These are phyloP conservation scores for Aspergillus sclerotioniger DNA, from an alignment of 495 filamentous ascomycete species.

Conservation along the genomic window DNA sequence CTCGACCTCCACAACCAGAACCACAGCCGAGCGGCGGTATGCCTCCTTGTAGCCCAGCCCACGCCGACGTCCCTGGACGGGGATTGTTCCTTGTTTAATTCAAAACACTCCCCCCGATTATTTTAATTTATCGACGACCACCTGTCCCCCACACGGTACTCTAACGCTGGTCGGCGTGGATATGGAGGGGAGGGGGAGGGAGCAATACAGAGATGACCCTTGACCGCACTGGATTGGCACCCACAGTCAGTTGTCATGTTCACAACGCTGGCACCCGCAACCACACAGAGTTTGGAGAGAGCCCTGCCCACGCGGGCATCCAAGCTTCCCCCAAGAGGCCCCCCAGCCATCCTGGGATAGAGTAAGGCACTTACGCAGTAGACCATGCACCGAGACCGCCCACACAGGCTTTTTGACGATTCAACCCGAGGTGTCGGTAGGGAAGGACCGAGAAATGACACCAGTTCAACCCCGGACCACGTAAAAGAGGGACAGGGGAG, in stretches of 20 bases:
- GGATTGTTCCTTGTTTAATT: background rate
- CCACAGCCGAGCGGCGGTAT: slow-evolving; percentile 24
- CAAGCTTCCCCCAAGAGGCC: slow-evolving; percentile 11
- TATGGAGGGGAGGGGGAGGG: slow-evolving; percentile 5
- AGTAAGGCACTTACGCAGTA: slow-evolving; percentile 15
- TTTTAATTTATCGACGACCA: background rate
- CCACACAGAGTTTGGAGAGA: slow-evolving; percentile 13
- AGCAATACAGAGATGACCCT: slow-evolving; percentile 13
- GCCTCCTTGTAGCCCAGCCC: slow-evolving; percentile 15
- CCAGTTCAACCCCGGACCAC: slow-evolving; percentile 17
- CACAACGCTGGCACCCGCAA: slow-evolving; percentile 17
- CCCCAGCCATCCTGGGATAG: slow-evolving; percentile 1
- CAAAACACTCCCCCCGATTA: background rate
- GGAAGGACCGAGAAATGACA: slow-evolving; percentile 15
- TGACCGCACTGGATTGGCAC: slow-evolving; percentile 8
- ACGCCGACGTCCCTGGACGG: background rate
- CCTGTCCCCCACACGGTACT: background rate
- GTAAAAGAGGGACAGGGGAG: slow-evolving; percentile 7
- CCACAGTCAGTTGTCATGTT: slow-evolving; percentile 22
- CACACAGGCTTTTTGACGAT: slow-evolving; percentile 24
- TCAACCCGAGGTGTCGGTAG: slow-evolving; percentile 12
- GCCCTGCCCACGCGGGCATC: slow-evolving; percentile 3
- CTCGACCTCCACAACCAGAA: slow-evolving; percentile 35
- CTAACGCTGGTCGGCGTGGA: background rate
- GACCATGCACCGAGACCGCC: slow-evolving; percentile 14